Conservation (phyloP, 1,139 yeast species). For the Magnusiomyces suaveolens region DNA sequence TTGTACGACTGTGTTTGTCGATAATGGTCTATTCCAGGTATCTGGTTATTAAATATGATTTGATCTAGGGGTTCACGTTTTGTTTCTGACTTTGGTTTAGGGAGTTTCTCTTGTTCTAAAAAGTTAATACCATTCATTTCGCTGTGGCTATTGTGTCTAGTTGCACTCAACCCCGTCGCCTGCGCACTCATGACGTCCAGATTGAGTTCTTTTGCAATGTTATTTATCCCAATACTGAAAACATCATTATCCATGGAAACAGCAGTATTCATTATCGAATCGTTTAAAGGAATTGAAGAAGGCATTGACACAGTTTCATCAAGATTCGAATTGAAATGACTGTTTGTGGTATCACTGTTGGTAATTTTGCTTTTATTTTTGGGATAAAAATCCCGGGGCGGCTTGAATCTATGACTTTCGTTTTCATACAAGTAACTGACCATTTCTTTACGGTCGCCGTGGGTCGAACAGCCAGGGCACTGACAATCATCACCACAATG, state of each 20-base stretch:
- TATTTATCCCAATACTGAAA: not conserved
- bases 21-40: too few species aligned
- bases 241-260: not conserved
- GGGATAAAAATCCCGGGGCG: not conserved
- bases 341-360: too few species aligned
- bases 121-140: too few species aligned
- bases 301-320: not conserved
- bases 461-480: conserved; percentile 33
- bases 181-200: not conserved
- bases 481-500: conserved; percentile 32
- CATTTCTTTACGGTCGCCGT: conserved; percentile 14
- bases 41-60: too few species aligned
- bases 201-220: not conserved
- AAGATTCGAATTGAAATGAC: not conserved
- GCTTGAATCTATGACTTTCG: too few species aligned
- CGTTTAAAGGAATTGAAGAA: too few species aligned
- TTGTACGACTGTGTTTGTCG: too few species aligned
- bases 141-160: not conserved
- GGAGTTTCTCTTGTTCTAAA: not conserved
- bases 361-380: not conserved
- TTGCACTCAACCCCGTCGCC: not conserved
- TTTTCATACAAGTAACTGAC: not conserved
- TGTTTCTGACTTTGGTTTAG: not conserved
- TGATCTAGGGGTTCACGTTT: not conserved
- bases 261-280: not conserved